phyloP scores from a whole-genome alignment of 2,329 filamentous ascomycete species.

The Alternaria triticimaculans region DNA sequence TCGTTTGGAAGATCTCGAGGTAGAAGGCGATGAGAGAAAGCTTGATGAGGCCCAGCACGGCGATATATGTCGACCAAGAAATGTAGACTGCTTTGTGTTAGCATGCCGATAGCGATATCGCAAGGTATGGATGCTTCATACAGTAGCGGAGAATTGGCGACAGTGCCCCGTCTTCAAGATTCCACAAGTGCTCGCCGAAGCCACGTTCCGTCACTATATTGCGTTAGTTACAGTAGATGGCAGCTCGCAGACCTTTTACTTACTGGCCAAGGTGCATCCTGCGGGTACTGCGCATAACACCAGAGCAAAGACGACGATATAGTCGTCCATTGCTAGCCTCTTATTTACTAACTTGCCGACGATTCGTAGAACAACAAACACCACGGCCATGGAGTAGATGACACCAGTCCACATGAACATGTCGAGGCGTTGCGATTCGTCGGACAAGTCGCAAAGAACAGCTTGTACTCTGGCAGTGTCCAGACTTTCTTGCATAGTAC shows the following conservation, averaged over 20 bases:
- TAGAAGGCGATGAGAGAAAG: slow-evolving; percentile 36
- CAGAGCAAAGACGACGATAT: slow-evolving; percentile 22
- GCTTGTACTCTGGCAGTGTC: slow-evolving; percentile 31
- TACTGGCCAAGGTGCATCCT: slow-evolving; percentile 29
- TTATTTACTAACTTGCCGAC: slow-evolving; percentile 22
- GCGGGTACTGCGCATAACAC: slow-evolving; percentile 25
- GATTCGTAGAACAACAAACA: slow-evolving; percentile 22
- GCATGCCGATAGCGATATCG: not conserved
- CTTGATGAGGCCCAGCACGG: slow-evolving; percentile 34
- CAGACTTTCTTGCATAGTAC: slow-evolving; percentile 27
- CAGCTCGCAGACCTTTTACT: not conserved
- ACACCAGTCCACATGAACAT: slow-evolving; percentile 17
- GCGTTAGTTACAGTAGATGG: slow-evolving; percentile 5
- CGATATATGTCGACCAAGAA: slow-evolving; percentile 25
- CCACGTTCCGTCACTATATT: slow-evolving; percentile 25
- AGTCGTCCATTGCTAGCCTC: slow-evolving; percentile 27
- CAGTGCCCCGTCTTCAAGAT: slow-evolving; percentile 17
- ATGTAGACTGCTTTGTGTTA: slow-evolving; percentile 21
- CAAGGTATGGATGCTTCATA: not conserved
- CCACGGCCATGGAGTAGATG: slow-evolving; percentile 19
- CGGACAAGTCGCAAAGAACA: slow-evolving; percentile 24
- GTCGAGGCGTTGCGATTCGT: slow-evolving; percentile 12
- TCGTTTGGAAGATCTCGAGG: slow-evolving; percentile 36
- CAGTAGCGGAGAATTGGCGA: slow-evolving; percentile 18
- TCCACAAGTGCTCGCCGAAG: slow-evolving; percentile 35